Evolutionary conservation across 2,329 filamentous ascomycete species (phyloP), one percentile per base, ranked within the genome.

Genomic region (Dactylellina sp.): DNA sequence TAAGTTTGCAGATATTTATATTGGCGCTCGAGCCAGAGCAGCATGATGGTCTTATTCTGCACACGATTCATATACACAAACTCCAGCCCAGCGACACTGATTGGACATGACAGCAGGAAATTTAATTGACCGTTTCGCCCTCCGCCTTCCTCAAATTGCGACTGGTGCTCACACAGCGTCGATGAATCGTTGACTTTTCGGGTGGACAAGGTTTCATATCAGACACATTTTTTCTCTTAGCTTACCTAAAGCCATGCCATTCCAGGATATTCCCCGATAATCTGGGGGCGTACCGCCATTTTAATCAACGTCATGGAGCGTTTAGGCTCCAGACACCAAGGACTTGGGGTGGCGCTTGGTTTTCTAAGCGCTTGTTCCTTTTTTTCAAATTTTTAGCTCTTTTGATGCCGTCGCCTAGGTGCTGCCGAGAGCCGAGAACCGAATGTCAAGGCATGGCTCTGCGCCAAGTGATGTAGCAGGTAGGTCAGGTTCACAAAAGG

Each of bases 251-350:
- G 9, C 35, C 28, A 32, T 32, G 28, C 28, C 4, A 4, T 32
- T 9, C 28, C 9, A 32, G 28, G 5, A 32, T 32, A 32, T 32
- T 5, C 4, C 28, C 28, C 28, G 9, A 32, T 32, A 4, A 32
- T 32, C 28, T 32, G 9, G 28, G n/a, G 40, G 18, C 49, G 18
- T 32, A 12, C 25, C 25, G 25, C 32, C 49, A 47, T 20, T n/a
- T 37, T 44, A 63, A 46, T 42, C 24, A 60, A 55, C 64, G 55
- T 68, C 52, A 68, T 60, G 39, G 44, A 44, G 35, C 63, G 55
- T 68, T 32, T 68, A 68, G 64, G 64, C 64, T 55, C 64, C 63
- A 22, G 55, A 62, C 25, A 55, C 55, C 55, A 70, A 62, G 64
- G 56, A 47, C 64, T 62, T 70, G 64, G 63, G 49, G 52, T 46